Percentiles rank a stretch among this genome's conserved stretches.
Evolutionary conservation across 1,139 yeast species (phyloP).

Genomic region (Magnusiomyces suaveolens): DNA sequence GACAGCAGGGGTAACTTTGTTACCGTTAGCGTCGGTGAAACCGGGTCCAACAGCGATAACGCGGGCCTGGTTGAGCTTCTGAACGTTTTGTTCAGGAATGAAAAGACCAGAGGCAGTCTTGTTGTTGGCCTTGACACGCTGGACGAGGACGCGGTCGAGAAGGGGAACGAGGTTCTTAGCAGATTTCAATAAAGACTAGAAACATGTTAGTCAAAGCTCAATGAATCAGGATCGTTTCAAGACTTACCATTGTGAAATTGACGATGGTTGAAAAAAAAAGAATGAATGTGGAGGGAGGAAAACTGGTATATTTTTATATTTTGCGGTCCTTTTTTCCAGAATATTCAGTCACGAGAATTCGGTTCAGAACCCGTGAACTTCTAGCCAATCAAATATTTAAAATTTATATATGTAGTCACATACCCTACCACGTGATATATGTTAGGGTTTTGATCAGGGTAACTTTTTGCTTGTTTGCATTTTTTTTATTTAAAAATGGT

Average conservation of each 20-base stretch:
- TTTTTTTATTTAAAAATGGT: too few relatives aligned
- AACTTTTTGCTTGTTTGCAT: too few relatives aligned
- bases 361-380: too few relatives aligned
- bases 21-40: conserved; percentile 47
- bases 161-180: conserved; percentile 85
- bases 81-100: conserved; percentile 94
- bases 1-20: conserved; percentile 61
- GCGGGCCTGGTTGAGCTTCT: conserved; percentile 64
- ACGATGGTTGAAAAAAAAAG: too few relatives aligned
- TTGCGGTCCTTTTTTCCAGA: too few relatives aligned
- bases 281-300: too few relatives aligned
- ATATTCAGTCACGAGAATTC: too few relatives aligned
- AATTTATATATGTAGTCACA: too few relatives aligned
- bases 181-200: conserved; percentile 53
- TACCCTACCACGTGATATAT: too few relatives aligned
- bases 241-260: too few relatives aligned
- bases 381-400: too few relatives aligned
- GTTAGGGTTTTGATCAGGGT: not conserved
- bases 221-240: not conserved
- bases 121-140: conserved; percentile 83
- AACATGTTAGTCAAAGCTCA: not conserved
- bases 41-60: conserved; percentile 86
- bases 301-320: too few relatives aligned
- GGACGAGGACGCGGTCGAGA: conserved; percentile 90
- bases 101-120: conserved; percentile 90